Base-by-base conservation (phyloP, 1,284 basidiomycete genomes). In the Heterobasidion irregulare region DNA sequence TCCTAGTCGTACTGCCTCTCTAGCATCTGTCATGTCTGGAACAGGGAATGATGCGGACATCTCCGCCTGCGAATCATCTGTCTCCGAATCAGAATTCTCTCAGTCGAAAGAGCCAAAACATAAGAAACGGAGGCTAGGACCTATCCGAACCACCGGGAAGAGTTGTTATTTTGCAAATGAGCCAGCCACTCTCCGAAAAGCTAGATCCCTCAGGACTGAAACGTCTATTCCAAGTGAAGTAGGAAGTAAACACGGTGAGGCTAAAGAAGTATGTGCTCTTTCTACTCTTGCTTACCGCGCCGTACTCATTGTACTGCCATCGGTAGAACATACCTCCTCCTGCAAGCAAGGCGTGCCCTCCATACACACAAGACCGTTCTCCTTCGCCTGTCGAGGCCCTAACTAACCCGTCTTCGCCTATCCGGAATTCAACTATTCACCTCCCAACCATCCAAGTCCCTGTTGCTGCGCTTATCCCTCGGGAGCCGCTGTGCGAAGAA, bases 181-280 rank as follows among this genome's bases (percentile, higher is more conserved):
- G 34, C 54, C 54, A 10, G 50, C 50, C 8, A 47, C 44, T 44
- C 41, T 47, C 3, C n/a, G 44, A 12, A 51, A 55, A 35, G 41
- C 54, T 13, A 45, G 35, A 32, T 55, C 54, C 33, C 48, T 46
- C 19, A 38, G 44, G n/a, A 52, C 54, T 16, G 54, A 52, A 5
- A 34, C 33, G 2, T 55, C 54, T 19, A 19, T 55, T 8, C n/a
- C 9, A 9, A 26, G 26, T 26, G 26, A 26, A 26, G 26, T 26
- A 5, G 26, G 26, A 26, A 26, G 26, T 26, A 26, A 26, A 26
- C 26, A 26, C 6, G 26, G 26, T 26, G 26, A 26, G 26, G 26
- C 26, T 13, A 45, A 12, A 32, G 13, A 18, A 15, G 8, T 16
- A 33, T 7, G 32, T 10, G 9, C 47, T 35, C 53, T 43, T 10